A percentile compares a stretch with the other conserved stretches of the same genome.
These are phyloP conservation scores for Ilyonectria robusta DNA, from an alignment of 2,329 filamentous ascomycete genomes.

Conservation along the genomic window DNA sequence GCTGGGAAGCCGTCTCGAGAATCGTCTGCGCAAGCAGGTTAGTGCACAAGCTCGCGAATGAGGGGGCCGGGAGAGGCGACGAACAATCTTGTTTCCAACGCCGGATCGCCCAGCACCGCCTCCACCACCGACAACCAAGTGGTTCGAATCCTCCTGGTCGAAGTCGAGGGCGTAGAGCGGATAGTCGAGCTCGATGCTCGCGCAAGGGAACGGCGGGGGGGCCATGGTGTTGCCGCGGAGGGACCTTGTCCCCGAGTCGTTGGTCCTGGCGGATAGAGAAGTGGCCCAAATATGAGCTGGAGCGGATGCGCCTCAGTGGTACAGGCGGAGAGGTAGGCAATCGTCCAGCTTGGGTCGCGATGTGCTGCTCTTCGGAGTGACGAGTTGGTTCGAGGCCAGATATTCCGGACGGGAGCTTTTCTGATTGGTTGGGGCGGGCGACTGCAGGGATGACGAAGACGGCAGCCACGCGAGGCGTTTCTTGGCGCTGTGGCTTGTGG, in stretches of 20 bases:
- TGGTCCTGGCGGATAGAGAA: neutral
- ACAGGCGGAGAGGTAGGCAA: neutral
- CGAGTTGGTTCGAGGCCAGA: constrained; percentile 43
- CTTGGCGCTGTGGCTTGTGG: constrained; percentile 30
- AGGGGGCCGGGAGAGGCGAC: constrained; percentile 48
- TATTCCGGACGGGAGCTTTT: constrained; percentile 39
- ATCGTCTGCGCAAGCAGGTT: constrained; percentile 67
- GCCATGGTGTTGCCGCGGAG: constrained; percentile 51
- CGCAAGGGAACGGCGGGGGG: constrained; percentile 59
- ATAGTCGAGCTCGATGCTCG: constrained; percentile 81
- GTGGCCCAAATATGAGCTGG: neutral
- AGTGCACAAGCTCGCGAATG: constrained; percentile 16
- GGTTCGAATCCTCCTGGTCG: constrained; percentile 82
- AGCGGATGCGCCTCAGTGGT: neutral
- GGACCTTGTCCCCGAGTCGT: constrained; percentile 25
- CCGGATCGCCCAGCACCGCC: constrained; percentile 87
- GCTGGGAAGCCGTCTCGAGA: constrained; percentile 77
- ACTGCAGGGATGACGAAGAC: constrained; percentile 28
- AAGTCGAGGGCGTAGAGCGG: constrained; percentile 92
- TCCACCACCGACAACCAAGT: constrained; percentile 87
- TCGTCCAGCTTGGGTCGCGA: neutral
- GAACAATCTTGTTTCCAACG: constrained; percentile 88
- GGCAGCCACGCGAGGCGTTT: constrained; percentile 24
- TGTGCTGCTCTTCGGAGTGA: neutral
- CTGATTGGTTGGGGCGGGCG: constrained; percentile 39